These are phyloP conservation scores for Kuraishia molischiana DNA, from an alignment of 805 yeast species.

Conservation along the genomic window DNA sequence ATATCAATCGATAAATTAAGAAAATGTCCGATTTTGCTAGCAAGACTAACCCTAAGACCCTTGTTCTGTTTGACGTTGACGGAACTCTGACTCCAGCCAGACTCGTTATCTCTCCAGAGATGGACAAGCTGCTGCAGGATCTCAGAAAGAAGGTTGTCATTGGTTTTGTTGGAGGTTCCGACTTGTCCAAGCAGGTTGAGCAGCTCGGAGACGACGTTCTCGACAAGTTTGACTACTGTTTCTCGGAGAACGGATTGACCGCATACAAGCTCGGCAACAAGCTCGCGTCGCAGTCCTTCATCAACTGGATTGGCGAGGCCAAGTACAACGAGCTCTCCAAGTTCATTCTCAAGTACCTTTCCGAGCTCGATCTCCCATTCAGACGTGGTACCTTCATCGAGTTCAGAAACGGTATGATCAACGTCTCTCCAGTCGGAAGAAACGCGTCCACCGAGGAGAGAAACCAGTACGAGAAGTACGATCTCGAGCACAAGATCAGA, in stretches of 20 bases:
- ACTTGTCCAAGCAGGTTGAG: constrained; percentile 88
- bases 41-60: constrained; percentile 74
- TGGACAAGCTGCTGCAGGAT: constrained; percentile 57
- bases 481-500: constrained; percentile 74
- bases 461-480: constrained; percentile 82
- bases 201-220: constrained; percentile 82
- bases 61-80: constrained; percentile 95
- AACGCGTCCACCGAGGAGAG: constrained; percentile 93
- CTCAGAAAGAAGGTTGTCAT: constrained; percentile 88
- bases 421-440: constrained; percentile 97
- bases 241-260: constrained; percentile 95
- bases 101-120: constrained; percentile 56
- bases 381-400: constrained; percentile 99
- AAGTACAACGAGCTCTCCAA: constrained; percentile 83
- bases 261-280: constrained; percentile 89
- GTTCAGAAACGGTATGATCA: constrained; percentile 99
- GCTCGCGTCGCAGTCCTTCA: constrained; percentile 89
- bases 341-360: constrained; percentile 76
- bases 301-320: constrained; percentile 91
- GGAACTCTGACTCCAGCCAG: constrained; percentile 99
- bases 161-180: constrained; percentile 98
- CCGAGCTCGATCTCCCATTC: constrained; percentile 83
- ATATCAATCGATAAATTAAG: neutral
- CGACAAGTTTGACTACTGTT: constrained; percentile 85
- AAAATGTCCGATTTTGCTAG: constrained; percentile 35